Conservation (phyloP, 1,284 basidiomycete species). For the Fomitopsis schrenkii region DNA sequence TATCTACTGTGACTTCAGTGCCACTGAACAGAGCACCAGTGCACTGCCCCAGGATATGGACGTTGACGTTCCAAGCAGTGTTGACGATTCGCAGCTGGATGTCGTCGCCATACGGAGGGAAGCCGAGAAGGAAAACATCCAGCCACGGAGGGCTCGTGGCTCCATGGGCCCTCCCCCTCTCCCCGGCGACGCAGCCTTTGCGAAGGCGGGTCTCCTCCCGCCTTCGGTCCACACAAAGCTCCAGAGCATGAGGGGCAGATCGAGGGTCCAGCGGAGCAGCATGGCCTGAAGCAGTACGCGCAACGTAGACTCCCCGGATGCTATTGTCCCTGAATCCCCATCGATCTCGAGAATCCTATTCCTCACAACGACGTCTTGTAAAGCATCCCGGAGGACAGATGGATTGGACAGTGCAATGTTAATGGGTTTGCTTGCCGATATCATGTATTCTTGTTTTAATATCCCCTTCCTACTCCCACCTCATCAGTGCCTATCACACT, state of each 20-base stretch:
- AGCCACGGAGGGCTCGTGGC: slow-evolving; percentile 19
- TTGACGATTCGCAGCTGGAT: slow-evolving; percentile 10
- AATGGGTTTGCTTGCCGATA: neutral
- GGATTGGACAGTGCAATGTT: neutral
- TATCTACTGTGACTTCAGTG: slow-evolving; percentile 51
- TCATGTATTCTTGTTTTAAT: neutral
- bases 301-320: neutral
- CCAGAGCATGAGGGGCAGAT: neutral
- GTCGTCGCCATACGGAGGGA: slow-evolving; percentile 30
- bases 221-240: slow-evolving; percentile 5
- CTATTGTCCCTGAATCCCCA: neutral
- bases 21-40: slow-evolving; percentile 23
- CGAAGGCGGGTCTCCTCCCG: slow-evolving; percentile 14
- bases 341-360: neutral
- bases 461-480: neutral
- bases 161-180: slow-evolving; percentile 4
- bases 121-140: slow-evolving; percentile 51
- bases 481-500: neutral
- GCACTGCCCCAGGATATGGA: neutral
- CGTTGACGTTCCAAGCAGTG: neutral
- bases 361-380: neutral
- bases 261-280: neutral
- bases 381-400: neutral
- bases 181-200: slow-evolving; percentile 13
- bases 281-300: neutral